Evolutionary conservation across 192 early-diverging fungal genomes (phyloP), one percentile per base, ranked within the genome.

Genomic region (Allomyces macrogynus): DNA sequence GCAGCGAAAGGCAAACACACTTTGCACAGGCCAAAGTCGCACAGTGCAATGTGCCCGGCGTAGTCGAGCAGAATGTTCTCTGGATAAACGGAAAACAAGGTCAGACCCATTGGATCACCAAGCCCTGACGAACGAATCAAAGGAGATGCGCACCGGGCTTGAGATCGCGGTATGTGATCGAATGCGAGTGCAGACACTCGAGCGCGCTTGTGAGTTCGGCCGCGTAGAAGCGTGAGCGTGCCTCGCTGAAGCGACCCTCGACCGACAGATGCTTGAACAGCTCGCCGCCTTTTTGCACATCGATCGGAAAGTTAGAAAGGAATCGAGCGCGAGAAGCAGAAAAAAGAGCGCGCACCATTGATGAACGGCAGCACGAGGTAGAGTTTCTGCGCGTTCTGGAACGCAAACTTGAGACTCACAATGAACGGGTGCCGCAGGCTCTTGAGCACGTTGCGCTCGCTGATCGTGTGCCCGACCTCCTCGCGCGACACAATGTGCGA

Each of bases 201-300:
- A 89, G 64, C 7, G 86, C 88, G 27, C 82, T 70, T 0, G 84
- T 75, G 23, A 89, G 65, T 68, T 89, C 86, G 18, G 82, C 79
- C 4, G 77, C 69, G 70, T 87, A 88, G 73, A 95, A 97, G 68
- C 88, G 85, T 60, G 90, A 87, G 23, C 87, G 81, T 66, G 88
- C 87, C 70, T 92, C 88, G 73, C 84, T 82, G 64, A 97, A 95
- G 27, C 85, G 79, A 23, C 85, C 87, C 71, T 92, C 92, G 63
- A 85, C 78, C 72, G 92, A 91, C 69, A 97, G 76, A 67, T 94
- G 91, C 69, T 92, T 89, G 76, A 97, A 97, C 20, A 90, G 73
- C 66, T 90, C 88, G 5, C 88, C 88, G 4, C 49, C 49, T 40
- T 0, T 7, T 40, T 7, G 32, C 32, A 40, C 7, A 8, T 8